A percentile compares a stretch with the other conserved stretches of the same genome.
Conservation (phyloP, 176 grass and related monocot genomes). For the Avena insularis region DNA sequence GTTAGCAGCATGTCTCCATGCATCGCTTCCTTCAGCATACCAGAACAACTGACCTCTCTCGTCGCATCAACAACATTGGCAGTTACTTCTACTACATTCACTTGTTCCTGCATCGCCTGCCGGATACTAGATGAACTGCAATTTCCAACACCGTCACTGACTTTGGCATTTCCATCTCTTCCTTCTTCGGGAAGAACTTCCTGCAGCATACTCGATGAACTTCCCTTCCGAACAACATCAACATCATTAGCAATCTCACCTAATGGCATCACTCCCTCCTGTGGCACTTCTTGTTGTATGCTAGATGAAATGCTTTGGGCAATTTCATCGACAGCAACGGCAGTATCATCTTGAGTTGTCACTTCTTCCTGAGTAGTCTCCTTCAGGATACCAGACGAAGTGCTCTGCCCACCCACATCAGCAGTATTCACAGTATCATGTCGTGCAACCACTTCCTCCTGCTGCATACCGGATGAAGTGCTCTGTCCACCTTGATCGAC, state of each 20-base stretch:
- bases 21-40: slow-evolving; percentile 36
- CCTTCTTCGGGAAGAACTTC: slow-evolving; percentile 38
- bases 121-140: slow-evolving; percentile 26
- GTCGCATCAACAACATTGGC: not conserved
- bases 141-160: not conserved
- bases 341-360: slow-evolving; percentile 6
- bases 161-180: slow-evolving; percentile 2
- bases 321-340: slow-evolving; percentile 14
- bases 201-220: not conserved
- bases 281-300: not conserved
- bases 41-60: slow-evolving; percentile 18
- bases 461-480: slow-evolving; percentile 19
- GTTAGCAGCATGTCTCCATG: slow-evolving; percentile 10
- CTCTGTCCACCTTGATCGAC: slow-evolving; percentile 24
- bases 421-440: not conserved
- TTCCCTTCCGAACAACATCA: slow-evolving; percentile 13
- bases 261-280: not conserved
- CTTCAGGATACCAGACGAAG: slow-evolving; percentile 27
- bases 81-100: slow-evolving; percentile 1
- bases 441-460: slow-evolving; percentile 8
- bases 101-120: not conserved
- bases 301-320: slow-evolving; percentile 16
- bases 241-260: not conserved
- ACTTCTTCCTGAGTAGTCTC: slow-evolving; percentile 33
- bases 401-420: slow-evolving; percentile 24